Evolutionary conservation across 169 alveolate species (phyloP), one percentile per base, ranked within the genome.

Genomic region (Cryptosporidium felis): DNA sequence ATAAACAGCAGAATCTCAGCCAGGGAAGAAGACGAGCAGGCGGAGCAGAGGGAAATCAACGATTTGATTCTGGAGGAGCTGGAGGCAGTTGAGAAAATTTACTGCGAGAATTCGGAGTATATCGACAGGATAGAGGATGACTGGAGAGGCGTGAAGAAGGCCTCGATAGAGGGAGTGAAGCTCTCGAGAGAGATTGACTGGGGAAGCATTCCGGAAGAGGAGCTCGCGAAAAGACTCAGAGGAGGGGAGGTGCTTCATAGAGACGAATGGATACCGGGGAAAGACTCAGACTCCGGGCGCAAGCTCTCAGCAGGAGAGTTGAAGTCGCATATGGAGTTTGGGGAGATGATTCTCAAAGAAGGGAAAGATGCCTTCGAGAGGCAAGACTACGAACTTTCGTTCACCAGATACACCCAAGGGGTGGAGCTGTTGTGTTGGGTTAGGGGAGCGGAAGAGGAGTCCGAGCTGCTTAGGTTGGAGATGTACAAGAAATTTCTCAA

Each of bases 221-320:
- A 74, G 34, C 51, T 74, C 3, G 58, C 74, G 2, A 74, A 53
- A 36, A 49, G 85, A 74, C 26, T 74, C 36, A 74, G 85, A 53
- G 85, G 85, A 16, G 85, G 85, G 5, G 85, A 74, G 26, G 67
- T 74, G 0, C 6, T 74, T 8, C 85, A 74, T 49, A 32, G 85
- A 12, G 85, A 74, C 34, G 85, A 74, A 40, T 74, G 85, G 85
- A 74, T 74, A 74, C 85, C 85, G 18, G 38, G 41, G 3, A 44
- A 74, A n/a, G 56, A 74, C 42, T 53, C 32, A 23, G 26, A 3
- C 10, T 28, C 58, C 6, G 67, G 85, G 5, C 46, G 85, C 16
- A 74, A 74, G 34, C 46, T 74, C 10, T 10, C 36, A 2, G 42
- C 60, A 3, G 14, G 12, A 10, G 85, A 74, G 23, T 40, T 74